Percentiles rank a stretch among this genome's conserved stretches.
Conservation (phyloP, 495 filamentous ascomycete species). For the Immersiella caudata region DNA sequence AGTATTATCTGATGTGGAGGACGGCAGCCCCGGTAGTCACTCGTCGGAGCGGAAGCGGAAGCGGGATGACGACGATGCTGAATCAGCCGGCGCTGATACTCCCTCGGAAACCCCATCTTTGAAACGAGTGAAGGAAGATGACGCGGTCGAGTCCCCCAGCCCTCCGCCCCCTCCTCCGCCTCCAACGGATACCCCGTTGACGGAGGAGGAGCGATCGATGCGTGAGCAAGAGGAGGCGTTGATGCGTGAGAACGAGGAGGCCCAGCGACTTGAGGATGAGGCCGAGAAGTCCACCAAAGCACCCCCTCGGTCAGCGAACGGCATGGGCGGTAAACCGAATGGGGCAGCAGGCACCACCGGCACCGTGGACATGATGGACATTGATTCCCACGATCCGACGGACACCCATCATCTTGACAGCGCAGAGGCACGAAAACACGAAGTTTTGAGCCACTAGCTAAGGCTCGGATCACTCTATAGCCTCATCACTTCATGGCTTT, state of each 20-base stretch:
- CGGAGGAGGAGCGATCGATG: constrained; percentile 43
- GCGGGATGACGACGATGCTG: constrained; percentile 45
- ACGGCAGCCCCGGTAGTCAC: constrained; percentile 44
- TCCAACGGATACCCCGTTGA: constrained; percentile 35
- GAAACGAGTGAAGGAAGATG: constrained; percentile 56
- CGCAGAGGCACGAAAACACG: constrained; percentile 28
- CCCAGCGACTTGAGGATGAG: constrained; percentile 47
- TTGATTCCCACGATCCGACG: constrained; percentile 17
- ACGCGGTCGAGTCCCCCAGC: constrained; percentile 38
- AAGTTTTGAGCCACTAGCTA: constrained; percentile 39
- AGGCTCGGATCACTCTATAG: not conserved
- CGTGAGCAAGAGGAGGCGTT: constrained; percentile 47
- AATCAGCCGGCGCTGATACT: constrained; percentile 37
- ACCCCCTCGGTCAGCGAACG: constrained; percentile 14
- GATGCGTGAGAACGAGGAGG: constrained; percentile 46
- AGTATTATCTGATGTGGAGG: constrained; percentile 40
- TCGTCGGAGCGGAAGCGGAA: constrained; percentile 63
- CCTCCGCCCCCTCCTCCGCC: constrained; percentile 51
- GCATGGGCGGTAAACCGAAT: not conserved
- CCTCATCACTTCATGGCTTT: not conserved
- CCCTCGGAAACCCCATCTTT: constrained; percentile 49
- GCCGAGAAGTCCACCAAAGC: constrained; percentile 41
- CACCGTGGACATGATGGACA: constrained; percentile 11
- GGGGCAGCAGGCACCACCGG: not conserved
- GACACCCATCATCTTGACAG: constrained; percentile 11